Base-by-base conservation (phyloP, 495 filamentous ascomycete genomes). In the Talaromyces stipitatus region DNA sequence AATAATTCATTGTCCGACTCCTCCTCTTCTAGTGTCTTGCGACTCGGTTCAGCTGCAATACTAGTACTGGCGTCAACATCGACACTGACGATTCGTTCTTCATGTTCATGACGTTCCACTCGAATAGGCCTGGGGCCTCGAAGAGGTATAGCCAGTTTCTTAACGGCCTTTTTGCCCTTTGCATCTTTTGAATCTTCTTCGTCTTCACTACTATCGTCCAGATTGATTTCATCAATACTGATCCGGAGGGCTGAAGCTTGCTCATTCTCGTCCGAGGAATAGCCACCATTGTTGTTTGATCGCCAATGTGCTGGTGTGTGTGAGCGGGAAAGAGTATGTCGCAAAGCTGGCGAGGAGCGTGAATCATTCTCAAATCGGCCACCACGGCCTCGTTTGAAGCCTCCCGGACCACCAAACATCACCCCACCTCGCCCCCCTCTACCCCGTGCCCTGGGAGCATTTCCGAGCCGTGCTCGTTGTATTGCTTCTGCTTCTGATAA, bases 151-250 rank as follows among this genome's bases (percentile, higher is more conserved):
- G 29, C 60, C 58, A 33, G 59, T 60, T 54, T 50, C 55, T 57
- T 59, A 24, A 63, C 60, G 47, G 60, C 62, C 45, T 61, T 62
- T 27, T 77, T 79, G 26, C 70, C 68, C 67, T 77, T 78, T 18
- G 68, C 69, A 48, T 70, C 64, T 18, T 36, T 36, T 36, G 16
- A 18, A 58, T 51, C 54, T 64, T 56, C 24, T 14, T 62, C 43
- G 10, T 66, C 54, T 22, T 62, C 61, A 24, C 72, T 69, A 24
- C 71, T 70, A 26, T 78, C 72, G 36, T 69, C 74, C 18, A 79
- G 60, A 56, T 78, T 79, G 50, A 82, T 82, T 12, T 70, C 65
- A 52, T 80, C 78, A 55, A 82, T 80, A 59, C 73, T 74, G 23
- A 78, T 58, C 30, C 73, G 71, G 16, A 69, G 58, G 16, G 67